A percentile compares a stretch with the other conserved stretches of the same genome.
These are phyloP conservation scores for Capsicum pubescens DNA, from an alignment of 257 asterid genomes.

Conservation along the genomic window DNA sequence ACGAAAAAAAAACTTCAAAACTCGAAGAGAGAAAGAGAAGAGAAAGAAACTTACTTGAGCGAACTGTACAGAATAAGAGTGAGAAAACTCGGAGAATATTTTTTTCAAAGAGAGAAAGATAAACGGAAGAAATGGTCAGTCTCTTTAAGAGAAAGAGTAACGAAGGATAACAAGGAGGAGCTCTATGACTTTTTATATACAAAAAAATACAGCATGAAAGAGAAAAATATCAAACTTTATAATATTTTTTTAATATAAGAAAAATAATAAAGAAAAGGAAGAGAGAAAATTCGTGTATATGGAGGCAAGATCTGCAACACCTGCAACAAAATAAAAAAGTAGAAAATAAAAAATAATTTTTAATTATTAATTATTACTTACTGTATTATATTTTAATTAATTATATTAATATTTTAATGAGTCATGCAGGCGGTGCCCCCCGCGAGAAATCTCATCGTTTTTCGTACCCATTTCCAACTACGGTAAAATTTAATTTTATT, in stretches of 20 bases:
- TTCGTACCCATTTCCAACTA: constrained; percentile 25
- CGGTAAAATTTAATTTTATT: background rate
- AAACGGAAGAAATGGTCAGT: constrained; percentile 43
- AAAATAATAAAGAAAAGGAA: constrained; percentile 8
- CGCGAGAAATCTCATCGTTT: constrained; percentile 36
- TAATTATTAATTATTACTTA: too few species aligned
- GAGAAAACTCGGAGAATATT: constrained; percentile 1
- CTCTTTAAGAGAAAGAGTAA: constrained; percentile 47
- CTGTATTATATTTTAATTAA: too few species aligned
- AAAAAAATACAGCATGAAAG: background rate
- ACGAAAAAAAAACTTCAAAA: background rate
- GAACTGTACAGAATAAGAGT: constrained; percentile 56
- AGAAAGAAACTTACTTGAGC: constrained; percentile 52
- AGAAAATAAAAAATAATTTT: background rate
- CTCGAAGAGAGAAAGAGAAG: background rate
- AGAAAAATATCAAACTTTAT: constrained; percentile 12
- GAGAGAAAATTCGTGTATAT: constrained; percentile 26
- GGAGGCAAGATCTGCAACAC: constrained; percentile 49
- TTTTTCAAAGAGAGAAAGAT: constrained; percentile 18
- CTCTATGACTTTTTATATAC: constrained; percentile 24
- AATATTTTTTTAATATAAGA: background rate
- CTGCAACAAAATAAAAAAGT: constrained; percentile 19
- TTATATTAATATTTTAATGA: background rate
- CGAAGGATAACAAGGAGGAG: constrained; percentile 45
- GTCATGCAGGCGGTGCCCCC: constrained; percentile 36